Evolutionary conservation across 2,329 filamentous ascomycete genomes (phyloP).

Genomic region (Pseudocercospora ulei): DNA sequence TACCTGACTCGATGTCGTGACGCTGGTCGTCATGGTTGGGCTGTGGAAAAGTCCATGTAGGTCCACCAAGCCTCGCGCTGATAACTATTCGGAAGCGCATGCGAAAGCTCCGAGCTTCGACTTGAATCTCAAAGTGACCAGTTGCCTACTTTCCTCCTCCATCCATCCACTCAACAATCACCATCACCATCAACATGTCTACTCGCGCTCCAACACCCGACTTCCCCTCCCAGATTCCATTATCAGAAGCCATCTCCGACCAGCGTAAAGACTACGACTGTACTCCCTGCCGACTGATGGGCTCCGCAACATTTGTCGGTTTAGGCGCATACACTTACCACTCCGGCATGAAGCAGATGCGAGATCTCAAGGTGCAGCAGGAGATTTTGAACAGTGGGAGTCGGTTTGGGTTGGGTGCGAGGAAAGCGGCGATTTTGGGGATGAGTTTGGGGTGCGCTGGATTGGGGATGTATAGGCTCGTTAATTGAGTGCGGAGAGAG

Average conservation of each 20-base stretch:
- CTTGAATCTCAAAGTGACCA: too few species aligned
- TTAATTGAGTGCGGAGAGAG: conserved; percentile 20
- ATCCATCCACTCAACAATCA: too few species aligned
- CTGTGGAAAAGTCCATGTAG: too few species aligned
- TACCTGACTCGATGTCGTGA: too few species aligned
- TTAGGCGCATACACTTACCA: conserved; percentile 42
- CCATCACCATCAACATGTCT: too few species aligned
- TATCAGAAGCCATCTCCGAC: conserved; percentile 23
- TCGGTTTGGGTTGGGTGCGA: conserved; percentile 37
- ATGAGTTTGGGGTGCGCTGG: conserved; percentile 38
- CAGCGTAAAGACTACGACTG: conserved; percentile 31
- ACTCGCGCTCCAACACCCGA: conserved; percentile 11
- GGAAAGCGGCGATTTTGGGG: conserved; percentile 37
- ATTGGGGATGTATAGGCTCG: conserved; percentile 40
- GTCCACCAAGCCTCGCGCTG: too few species aligned
- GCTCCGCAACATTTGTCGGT: conserved; percentile 39
- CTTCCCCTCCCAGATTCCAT: conserved; percentile 18
- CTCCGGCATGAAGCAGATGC: conserved; percentile 40
- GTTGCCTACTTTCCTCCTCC: too few species aligned
- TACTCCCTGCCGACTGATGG: conserved; percentile 31
- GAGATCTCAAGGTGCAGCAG: conserved; percentile 35
- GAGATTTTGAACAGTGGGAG: conserved; percentile 38
- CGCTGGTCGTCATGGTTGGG: too few species aligned
- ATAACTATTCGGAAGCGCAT: too few species aligned
- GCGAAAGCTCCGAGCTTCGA: too few species aligned